Base-by-base conservation (phyloP, 306 rosid species). In the Medicago ruthenica region DNA sequence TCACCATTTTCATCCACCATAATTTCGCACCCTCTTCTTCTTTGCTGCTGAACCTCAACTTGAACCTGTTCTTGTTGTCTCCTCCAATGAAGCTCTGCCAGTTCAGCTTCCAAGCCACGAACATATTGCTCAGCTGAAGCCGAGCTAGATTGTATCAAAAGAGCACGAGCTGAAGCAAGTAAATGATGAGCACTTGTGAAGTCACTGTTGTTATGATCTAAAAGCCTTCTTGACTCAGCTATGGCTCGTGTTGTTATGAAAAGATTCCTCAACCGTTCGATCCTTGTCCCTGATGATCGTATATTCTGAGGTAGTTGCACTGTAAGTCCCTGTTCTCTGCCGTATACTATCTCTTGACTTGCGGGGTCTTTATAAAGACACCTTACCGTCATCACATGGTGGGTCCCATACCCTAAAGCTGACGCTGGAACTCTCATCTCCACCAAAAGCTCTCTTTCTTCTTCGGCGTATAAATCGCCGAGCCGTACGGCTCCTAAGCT, bases 401-500 rank as follows among this genome's bases (percentile, higher is more conserved):
- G 91, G 91, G 81, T 1, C 73, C 88, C 85, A 3, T 0, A 2
- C 9, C 80, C 79, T 9, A 37, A 8, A 1, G 76, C 84, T 8
- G 83, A 57, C 11, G 78, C 45, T 0, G 96, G 92, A 39, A 88
- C 85, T 14, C 83, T 77, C 22, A 92, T 63, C 70, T 92, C 97
- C 4, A 92, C 91, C 0, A 92, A 80, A 0, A 92, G 44, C 68
- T 92, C 96, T 66, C 89, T 84, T 83, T 88, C 97, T 44, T 92
- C 97, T 40, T 85, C 96, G 0, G 94, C 96, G 78, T 92, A 92
- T 64, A 92, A 77, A 68, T 92, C 96, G 44, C 97, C 96, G 2
- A 92, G 86, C 77, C 97, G 84, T 5, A 88, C 86, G 1, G 91
- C 88, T 5, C 88, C 87, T 9, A 92, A 81, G 41, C 85, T 87